A percentile compares a stretch with the other conserved stretches of the same genome.
Conservation (phyloP, 768 basidiomycete genomes). For the Auriscalpium vulgare region DNA sequence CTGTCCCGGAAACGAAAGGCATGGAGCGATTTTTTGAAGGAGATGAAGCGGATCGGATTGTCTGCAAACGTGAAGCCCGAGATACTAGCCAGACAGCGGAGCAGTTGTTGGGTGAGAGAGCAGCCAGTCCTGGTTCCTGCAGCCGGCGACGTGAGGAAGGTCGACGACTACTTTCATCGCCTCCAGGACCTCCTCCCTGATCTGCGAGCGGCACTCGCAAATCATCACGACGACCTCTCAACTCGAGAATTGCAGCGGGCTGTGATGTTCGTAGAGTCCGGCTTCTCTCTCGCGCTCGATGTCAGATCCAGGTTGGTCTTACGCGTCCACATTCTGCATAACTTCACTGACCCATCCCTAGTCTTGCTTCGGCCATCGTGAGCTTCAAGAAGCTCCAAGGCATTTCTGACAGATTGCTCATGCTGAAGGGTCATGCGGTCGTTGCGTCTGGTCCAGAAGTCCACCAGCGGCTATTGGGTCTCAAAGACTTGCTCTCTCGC, state of each 20-base stretch:
- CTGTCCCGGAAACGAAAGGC: conserved; percentile 82
- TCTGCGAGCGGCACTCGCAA: conserved; percentile 50
- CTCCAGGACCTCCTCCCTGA: conserved; percentile 57
- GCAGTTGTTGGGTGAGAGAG: conserved; percentile 56
- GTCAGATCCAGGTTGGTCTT: conserved; percentile 53
- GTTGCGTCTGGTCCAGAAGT: conserved; percentile 18
- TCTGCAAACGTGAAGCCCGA: conserved; percentile 66
- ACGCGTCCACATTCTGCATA: background rate
- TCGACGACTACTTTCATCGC: conserved; percentile 58
- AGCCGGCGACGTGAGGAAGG: conserved; percentile 25
- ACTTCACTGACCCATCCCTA: background rate
- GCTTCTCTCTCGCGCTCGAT: conserved; percentile 59
- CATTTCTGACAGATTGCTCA: conserved; percentile 6
- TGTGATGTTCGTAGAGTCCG: conserved; percentile 69
- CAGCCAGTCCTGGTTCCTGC: conserved; percentile 35
- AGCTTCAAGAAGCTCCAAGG: conserved; percentile 3
- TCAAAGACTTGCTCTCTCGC: conserved; percentile 25
- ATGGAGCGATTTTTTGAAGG: conserved; percentile 85
- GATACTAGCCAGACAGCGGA: conserved; percentile 45
- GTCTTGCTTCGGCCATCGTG: conserved; percentile 2
- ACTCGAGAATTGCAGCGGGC: conserved; percentile 86
- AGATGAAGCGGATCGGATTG: conserved; percentile 74
- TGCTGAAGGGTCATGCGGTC: conserved; percentile 14
- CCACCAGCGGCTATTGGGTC: conserved; percentile 13
- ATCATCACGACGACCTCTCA: conserved; percentile 75